Evolutionary conservation across 2,329 filamentous ascomycete genomes (phyloP).

Genomic region (Cryphonectria japonica): DNA sequence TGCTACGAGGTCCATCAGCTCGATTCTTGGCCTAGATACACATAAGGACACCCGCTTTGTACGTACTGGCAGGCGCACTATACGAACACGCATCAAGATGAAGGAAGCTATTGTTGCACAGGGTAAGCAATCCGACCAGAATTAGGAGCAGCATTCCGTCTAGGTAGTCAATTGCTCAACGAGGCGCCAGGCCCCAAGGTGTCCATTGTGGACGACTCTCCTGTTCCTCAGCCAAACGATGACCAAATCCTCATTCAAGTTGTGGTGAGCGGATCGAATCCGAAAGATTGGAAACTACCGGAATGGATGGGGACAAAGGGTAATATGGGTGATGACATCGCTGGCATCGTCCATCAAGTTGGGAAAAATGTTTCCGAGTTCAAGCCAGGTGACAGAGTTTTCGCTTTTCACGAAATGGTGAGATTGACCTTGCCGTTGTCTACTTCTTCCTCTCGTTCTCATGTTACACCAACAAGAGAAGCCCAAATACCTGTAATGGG

Average conservation of each 20-base stretch:
- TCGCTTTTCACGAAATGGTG: conserved; percentile 52
- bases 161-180: neutral
- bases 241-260: conserved; percentile 49
- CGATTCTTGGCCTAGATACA: neutral
- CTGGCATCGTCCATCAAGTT: conserved; percentile 57
- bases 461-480: neutral
- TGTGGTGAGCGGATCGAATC: conserved; percentile 49
- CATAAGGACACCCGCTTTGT: neutral
- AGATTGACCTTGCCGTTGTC: neutral
- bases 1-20: neutral
- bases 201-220: conserved; percentile 46
- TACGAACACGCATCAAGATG: neutral
- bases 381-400: conserved; percentile 59
- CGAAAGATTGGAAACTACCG: conserved; percentile 51
- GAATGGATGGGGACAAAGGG: conserved; percentile 31
- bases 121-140: neutral
- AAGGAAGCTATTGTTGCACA: conserved; percentile 23
- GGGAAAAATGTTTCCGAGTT: conserved; percentile 61
- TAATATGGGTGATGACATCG: conserved; percentile 60
- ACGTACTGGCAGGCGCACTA: too few relatives aligned
- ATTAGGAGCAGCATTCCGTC: neutral
- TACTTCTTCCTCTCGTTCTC: too few relatives aligned
- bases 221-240: conserved; percentile 43
- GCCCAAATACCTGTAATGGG: neutral
- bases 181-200: conserved; percentile 37